Conservation (phyloP, 495 filamentous ascomycete genomes). For the Glutinoglossum americanum region DNA sequence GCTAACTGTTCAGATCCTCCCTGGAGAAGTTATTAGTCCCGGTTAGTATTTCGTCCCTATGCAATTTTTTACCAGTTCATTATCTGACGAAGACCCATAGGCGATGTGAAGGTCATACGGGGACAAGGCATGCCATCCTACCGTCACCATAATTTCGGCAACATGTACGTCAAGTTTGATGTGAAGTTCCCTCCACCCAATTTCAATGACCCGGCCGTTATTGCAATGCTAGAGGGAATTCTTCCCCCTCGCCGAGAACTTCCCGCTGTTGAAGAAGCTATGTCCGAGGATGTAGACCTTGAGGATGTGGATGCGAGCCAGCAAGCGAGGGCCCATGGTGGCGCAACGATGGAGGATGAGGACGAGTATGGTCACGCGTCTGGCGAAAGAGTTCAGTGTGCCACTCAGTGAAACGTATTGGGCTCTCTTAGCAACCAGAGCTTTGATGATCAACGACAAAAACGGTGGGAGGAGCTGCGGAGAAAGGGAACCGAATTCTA, state of each 20-base stretch:
- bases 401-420: constrained; percentile 44
- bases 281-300: constrained; percentile 69
- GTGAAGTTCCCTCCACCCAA: constrained; percentile 68
- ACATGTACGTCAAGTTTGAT: constrained; percentile 92
- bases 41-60: constrained; percentile 35
- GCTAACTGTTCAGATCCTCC: constrained; percentile 74
- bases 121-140: constrained; percentile 97
- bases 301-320: constrained; percentile 62
- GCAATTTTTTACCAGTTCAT: not conserved
- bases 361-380: constrained; percentile 67
- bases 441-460: not conserved
- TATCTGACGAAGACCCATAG: constrained; percentile 25
- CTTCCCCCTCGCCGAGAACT: constrained; percentile 48
- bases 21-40: constrained; percentile 82
- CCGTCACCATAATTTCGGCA: constrained; percentile 88
- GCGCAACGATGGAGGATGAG: constrained; percentile 57
- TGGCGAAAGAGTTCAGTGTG: constrained; percentile 90
- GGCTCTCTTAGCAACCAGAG: not conserved
- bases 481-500: not conserved
- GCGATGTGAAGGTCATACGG: constrained; percentile 77
- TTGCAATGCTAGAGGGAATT: constrained; percentile 48
- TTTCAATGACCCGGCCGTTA: constrained; percentile 27
- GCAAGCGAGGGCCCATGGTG: constrained; percentile 52
- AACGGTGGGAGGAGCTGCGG: not conserved
- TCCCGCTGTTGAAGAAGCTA: constrained; percentile 52